phyloP scores from a whole-genome alignment of 1,284 basidiomycete genomes.

The Boletus hoseneyae region DNA sequence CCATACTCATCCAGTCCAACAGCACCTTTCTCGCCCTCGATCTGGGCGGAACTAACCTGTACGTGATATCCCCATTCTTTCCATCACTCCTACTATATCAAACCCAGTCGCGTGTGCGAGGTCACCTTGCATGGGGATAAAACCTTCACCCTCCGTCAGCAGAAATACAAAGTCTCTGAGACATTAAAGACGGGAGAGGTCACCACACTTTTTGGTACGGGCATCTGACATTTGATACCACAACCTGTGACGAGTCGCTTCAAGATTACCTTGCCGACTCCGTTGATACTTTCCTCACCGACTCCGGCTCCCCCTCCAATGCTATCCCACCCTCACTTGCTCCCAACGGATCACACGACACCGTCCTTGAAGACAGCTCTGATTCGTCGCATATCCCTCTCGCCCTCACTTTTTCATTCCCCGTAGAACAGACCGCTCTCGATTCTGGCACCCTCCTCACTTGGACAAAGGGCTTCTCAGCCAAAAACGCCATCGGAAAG shows the following conservation, averaged over 20 bases:
- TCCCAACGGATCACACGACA: slow-evolving; percentile 19
- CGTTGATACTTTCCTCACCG: slow-evolving; percentile 92
- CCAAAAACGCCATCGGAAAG: slow-evolving; percentile 87
- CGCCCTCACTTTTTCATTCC: slow-evolving; percentile 95
- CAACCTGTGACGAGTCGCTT: slow-evolving; percentile 5
- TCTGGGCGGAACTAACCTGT: slow-evolving; percentile 94
- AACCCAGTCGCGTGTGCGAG: slow-evolving; percentile 85
- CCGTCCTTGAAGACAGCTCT: slow-evolving; percentile 32
- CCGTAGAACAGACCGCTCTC: slow-evolving; percentile 94
- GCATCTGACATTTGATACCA: slow-evolving; percentile 1
- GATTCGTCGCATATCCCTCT: slow-evolving; percentile 64
- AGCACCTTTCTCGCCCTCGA: slow-evolving; percentile 91
- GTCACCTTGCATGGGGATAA: slow-evolving; percentile 87
- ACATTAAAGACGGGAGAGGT: slow-evolving; percentile 88
- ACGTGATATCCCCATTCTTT: slow-evolving; percentile 31
- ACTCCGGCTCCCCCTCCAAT: slow-evolving; percentile 42
- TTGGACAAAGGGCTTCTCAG: slow-evolving; percentile 97
- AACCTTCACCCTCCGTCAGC: slow-evolving; percentile 84
- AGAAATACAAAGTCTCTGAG: slow-evolving; percentile 93
- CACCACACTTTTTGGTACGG: slow-evolving; percentile 75
- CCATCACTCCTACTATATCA: slow-evolving; percentile 1
- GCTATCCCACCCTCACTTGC: slow-evolving; percentile 42
- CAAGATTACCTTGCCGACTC: slow-evolving; percentile 95
- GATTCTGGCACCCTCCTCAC: slow-evolving; percentile 87
- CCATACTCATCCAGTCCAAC: slow-evolving; percentile 5